A percentile compares a stretch with the other conserved stretches of the same genome.
phyloP scores from a whole-genome alignment of 768 basidiomycete species.

The Rubroboletus satanas region DNA sequence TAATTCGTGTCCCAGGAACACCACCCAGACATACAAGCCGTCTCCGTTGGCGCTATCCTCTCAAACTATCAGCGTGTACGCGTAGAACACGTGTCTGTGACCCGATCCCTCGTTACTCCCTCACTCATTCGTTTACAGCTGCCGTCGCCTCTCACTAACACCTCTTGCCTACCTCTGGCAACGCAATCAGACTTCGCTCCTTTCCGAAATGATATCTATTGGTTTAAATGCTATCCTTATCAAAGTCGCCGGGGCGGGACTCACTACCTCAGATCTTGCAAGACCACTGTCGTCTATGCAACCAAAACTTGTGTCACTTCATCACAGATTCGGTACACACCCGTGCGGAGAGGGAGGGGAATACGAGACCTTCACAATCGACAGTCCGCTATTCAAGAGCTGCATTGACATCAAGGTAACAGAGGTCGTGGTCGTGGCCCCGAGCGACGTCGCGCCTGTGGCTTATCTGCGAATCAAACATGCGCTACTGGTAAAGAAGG shows the following conservation, averaged over 20 bases:
- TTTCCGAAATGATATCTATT: slow-evolving; percentile 79
- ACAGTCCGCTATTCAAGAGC: slow-evolving; percentile 84
- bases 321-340: slow-evolving; percentile 81
- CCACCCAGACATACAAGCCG: slow-evolving; percentile 80
- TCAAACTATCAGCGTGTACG: slow-evolving; percentile 96
- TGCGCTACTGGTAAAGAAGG: slow-evolving; percentile 62
- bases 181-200: slow-evolving; percentile 78
- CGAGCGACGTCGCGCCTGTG: slow-evolving; percentile 83
- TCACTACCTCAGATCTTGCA: slow-evolving; percentile 74
- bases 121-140: slow-evolving; percentile 43
- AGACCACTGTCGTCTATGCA: slow-evolving; percentile 72
- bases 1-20: slow-evolving; percentile 41
- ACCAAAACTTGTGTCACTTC: slow-evolving; percentile 66
- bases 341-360: slow-evolving; percentile 98
- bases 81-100: slow-evolving; percentile 90
- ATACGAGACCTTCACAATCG: slow-evolving; percentile 90
- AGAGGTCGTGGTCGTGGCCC: slow-evolving; percentile 73
- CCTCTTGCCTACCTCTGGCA: slow-evolving; percentile 94
- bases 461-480: slow-evolving; percentile 82
- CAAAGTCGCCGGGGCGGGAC: slow-evolving; percentile 94
- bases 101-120: not conserved
- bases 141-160: slow-evolving; percentile 73
- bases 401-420: slow-evolving; percentile 64
- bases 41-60: slow-evolving; percentile 94
- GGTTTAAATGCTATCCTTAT: slow-evolving; percentile 83